These are phyloP conservation scores for Quercus tomentella DNA, from an alignment of 331 rosid species.

Conservation along the genomic window DNA sequence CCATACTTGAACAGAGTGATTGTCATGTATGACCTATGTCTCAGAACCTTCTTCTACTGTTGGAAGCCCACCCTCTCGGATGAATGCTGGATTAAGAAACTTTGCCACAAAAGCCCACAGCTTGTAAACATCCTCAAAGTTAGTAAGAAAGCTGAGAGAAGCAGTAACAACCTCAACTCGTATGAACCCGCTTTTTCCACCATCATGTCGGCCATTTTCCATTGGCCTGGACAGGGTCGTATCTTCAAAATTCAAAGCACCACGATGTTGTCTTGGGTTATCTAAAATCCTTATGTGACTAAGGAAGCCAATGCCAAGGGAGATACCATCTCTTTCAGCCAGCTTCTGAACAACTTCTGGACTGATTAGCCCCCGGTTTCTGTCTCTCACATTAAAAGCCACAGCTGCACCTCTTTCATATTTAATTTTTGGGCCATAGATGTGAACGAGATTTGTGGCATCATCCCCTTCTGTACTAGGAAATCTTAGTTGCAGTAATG, in stretches of 20 bases:
- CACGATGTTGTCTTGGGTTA: conserved; percentile 45
- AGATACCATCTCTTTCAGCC: conserved; percentile 87
- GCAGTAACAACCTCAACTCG: conserved; percentile 92
- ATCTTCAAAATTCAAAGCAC: conserved; percentile 46
- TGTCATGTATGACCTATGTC: conserved; percentile 25
- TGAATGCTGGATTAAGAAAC: conserved; percentile 73
- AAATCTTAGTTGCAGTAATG: conserved; percentile 70
- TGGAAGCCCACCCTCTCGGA: conserved; percentile 55
- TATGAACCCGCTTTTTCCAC: conserved; percentile 52
- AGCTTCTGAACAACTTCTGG: conserved; percentile 93
- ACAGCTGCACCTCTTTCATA: conserved; percentile 98
- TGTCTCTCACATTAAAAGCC: conserved; percentile 83
- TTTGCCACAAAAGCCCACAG: conserved; percentile 92
- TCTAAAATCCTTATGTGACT: conserved; percentile 81
- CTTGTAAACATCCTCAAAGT: conserved; percentile 92
- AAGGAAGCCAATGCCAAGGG: conserved; percentile 86
- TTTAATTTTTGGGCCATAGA: conserved; percentile 93
- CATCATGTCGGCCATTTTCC: conserved; percentile 62
- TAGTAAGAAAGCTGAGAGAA: conserved; percentile 78
- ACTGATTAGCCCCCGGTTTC: conserved; percentile 56
- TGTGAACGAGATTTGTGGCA: conserved; percentile 58
- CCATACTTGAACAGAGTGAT: neutral
- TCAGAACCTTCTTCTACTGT: conserved; percentile 70
- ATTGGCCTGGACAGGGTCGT: conserved; percentile 65
- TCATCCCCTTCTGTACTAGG: conserved; percentile 48